Evolutionary conservation across 345 rosid genomes (phyloP).

Genomic region (Brassica napus): Da-Ae NC_063447.1:11080001-11080500

Average conservation of each 20-base stretch:
- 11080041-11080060: neutral
- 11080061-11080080: neutral
- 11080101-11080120: too few relatives aligned
- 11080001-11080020: conserved; percentile 62
- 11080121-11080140: neutral
- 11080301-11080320: neutral
- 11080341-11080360: neutral
- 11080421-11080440: conserved; percentile 48
- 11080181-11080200: conserved; percentile 76
- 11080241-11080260: conserved; percentile 80
- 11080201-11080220: conserved; percentile 75
- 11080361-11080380: conserved; percentile 64
- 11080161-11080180: conserved; percentile 72
- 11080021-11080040: conserved; percentile 11
- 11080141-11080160: conserved; percentile 44
- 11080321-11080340: neutral
- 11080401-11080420: conserved; percentile 90
- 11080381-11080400: conserved; percentile 60
- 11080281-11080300: neutral
- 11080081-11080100: neutral
- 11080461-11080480: conserved; percentile 88
- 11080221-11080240: conserved; percentile 74
- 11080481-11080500: conserved; percentile 88
- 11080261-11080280: conserved; percentile 61
- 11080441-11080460: conserved; percentile 77